Evolutionary conservation across 768 basidiomycete genomes (phyloP), one percentile per base, ranked within the genome.

Genomic region (Pleurotus sapidus): DNA sequence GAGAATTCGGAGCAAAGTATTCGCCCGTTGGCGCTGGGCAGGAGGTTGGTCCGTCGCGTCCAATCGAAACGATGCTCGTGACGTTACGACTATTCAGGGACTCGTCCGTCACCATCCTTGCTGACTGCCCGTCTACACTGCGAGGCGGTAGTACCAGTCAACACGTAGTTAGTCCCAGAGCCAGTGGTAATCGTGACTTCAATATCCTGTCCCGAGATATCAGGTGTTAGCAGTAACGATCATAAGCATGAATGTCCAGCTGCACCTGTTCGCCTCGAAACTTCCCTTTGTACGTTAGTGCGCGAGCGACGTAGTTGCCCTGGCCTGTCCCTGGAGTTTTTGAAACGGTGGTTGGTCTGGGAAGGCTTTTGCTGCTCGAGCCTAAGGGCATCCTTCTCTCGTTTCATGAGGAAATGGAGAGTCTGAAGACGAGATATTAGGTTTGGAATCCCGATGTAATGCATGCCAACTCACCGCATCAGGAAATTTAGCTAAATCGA

Each of bases 31-130:
- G 3, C 68, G 68, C 59, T 89, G 87, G 24, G 89, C 87, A n/a
- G 18, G 62, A 65, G 3, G 89, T 91, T 1, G 80, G 81, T 39
- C 72, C 77, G 40, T 80, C 85, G 34, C 74, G 77, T 0, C 86
- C 87, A 60, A 76, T 73, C 7, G 86, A 75, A 20, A 70, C 77
- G 20, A 89, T 72, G 5, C 66, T 66, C 0, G 63, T 55, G 25
- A 83, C 68, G 14, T 53, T 20, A 40, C 1, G 66, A 71, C 67
- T 57, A 74, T 63, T 68, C 67, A 55, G 50, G 76, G 56, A 55
- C 62, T 40, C 59, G 59, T 14, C 61, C 56, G 60, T 65, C 59
- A 6, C 56, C 55, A 9, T 70, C 60, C 59, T 46, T 8, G 49
- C 37, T 8, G 56, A 47, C 40, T 51, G 48, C 9, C 59, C 59